Evolutionary conservation across 2,329 filamentous ascomycete genomes (phyloP), one percentile per base, ranked within the genome.

Genomic region (Sarocladium brachiariae): DNA sequence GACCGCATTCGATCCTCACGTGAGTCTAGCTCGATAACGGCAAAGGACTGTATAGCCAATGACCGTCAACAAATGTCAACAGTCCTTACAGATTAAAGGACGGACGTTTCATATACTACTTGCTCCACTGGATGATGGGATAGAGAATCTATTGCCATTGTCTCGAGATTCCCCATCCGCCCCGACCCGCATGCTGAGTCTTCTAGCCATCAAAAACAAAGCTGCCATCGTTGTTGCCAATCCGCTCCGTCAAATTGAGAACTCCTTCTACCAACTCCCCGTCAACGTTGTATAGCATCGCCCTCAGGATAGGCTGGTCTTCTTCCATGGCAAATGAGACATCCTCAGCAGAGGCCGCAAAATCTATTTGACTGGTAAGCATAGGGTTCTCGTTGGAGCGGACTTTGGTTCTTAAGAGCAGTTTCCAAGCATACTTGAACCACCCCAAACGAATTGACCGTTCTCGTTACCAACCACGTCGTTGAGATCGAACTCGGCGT

Each of bases 361-460:
- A 25, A 7, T 16, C 37, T 39, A 18, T 16, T 35, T 16, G 8
- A n/a, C n/a, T n/a, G n/a, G n/a, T n/a, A n/a, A n/a, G n/a, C n/a
- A n/a, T n/a, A n/a, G n/a, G n/a, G n/a, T n/a, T n/a, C n/a, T n/a
- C n/a, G n/a, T n/a, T 35, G 18, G 14, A n/a, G 33, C 14, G 7
- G 33, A 35, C 6, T 7, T 6, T n/a, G 33, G 14, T 35, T 35
- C 14, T 8, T 35, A n/a, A n/a, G 11, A n/a, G 11, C 14, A n/a
- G 33, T 10, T 7, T 31, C 27, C 14, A 35, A n/a, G 18, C 39
- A 14, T 43, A 43, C 39, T 16, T 3, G 9, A 4, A 27, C 39
- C 39, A 43, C 39, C 39, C 39, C 39, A 43, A n/a, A 43, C 39
- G 39, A 43, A 43, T 9, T 25, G 21, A n/a, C 39, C 39, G n/a